A percentile compares a stretch with the other conserved stretches of the same genome.
Conservation (phyloP, 2,329 filamentous ascomycete species). For the Penicillium sp. region DNA sequence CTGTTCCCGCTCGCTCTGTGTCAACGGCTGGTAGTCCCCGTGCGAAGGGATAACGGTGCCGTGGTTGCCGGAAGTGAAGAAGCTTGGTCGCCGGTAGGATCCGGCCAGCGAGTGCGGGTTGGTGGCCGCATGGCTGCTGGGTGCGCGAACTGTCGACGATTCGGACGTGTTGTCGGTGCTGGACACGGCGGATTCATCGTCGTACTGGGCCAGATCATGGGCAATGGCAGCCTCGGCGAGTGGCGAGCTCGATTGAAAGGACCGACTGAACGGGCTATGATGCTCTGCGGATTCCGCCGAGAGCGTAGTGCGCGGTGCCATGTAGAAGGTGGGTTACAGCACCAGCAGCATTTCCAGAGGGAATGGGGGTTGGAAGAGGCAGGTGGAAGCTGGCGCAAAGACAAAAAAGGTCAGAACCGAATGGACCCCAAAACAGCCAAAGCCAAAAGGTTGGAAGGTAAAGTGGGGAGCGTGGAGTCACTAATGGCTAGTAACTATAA, state of each 20-base stretch:
- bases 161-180: slow-evolving; percentile 46
- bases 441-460: neutral
- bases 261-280: slow-evolving; percentile 39
- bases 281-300: slow-evolving; percentile 33
- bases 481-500: neutral
- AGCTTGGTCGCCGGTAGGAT: slow-evolving; percentile 76
- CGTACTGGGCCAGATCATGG: slow-evolving; percentile 68
- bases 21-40: slow-evolving; percentile 50
- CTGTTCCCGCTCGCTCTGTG: slow-evolving; percentile 57
- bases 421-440: too few species aligned
- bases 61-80: slow-evolving; percentile 72
- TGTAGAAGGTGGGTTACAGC: slow-evolving; percentile 13
- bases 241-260: slow-evolving; percentile 65
- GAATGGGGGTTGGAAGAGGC: neutral
- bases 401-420: neutral
- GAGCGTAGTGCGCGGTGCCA: slow-evolving; percentile 36
- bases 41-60: slow-evolving; percentile 66
- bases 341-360: neutral
- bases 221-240: slow-evolving; percentile 69
- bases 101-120: slow-evolving; percentile 58
- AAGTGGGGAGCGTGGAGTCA: slow-evolving; percentile 2
- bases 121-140: slow-evolving; percentile 41
- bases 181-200: slow-evolving; percentile 54
- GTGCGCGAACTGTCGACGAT: slow-evolving; percentile 46
- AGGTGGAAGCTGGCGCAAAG: slow-evolving; percentile 8